Evolutionary conservation across 2,329 filamentous ascomycete species (phyloP), one percentile per base, ranked within the genome.

Genomic region (Chaetothyriales sp.): DNA sequence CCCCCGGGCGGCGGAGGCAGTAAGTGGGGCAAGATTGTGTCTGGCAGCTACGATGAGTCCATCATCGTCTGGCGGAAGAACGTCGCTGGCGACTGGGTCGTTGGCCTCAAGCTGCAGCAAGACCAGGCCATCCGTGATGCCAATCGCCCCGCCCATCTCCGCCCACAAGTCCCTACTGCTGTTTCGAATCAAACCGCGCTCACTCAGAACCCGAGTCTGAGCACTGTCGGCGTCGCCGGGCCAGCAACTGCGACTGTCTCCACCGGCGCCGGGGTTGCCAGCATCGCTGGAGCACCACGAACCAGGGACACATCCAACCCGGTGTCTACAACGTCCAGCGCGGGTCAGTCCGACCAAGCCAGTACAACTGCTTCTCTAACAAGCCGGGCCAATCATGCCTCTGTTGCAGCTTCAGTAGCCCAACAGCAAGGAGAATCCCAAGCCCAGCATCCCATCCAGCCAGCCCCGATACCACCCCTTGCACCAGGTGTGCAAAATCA

Each of bases 61-160:
- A 87, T 98, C 59, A 89, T 95, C 57, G 86, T 98, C 51, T 98
- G 92, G 92, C 83, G 85, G 59, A 82, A 86, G 54, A 84, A 93
- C 57, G 78, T 80, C 57, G 81, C 92, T 57, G 89, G 89, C 2
- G 78, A 84, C 22, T 96, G 92, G 89, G 81, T 81, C 58, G 79
- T 82, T 49, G 80, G 80, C 32, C 85, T 90, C 57, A 78, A 79
- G 44, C 73, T 94, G 8, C 76, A 80, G 42, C 86, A 93, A 63
- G 83, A 85, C 12, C 22, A 43, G 15, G 32, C 32, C 43, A 45
- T 20, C 10, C 43, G 18, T 19, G 22, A 26, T 19, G 43, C 19
- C 6, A 12, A 45, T 20, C 43, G 22, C 43, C 8, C 43, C 9
- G 12, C 3, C 43, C 9, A 12, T 45, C 43, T 45, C n/a, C 19